Conservation (phyloP, 345 rosid genomes). For the Populus davidiana region DNA sequence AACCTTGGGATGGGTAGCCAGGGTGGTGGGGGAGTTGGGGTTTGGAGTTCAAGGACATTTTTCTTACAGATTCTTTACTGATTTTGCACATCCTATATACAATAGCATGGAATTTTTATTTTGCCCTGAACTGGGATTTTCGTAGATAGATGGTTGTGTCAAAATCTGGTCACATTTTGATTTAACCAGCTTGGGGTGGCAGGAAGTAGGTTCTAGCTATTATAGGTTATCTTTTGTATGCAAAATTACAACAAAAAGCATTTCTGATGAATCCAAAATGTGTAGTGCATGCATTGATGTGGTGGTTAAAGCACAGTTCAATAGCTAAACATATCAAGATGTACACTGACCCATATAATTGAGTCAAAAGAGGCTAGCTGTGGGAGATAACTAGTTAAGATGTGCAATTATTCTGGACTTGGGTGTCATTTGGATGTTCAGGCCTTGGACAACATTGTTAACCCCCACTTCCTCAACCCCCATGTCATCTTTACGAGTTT, state of each 20-base stretch:
- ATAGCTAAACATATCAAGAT: background rate
- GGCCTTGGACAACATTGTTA: background rate
- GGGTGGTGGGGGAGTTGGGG: background rate
- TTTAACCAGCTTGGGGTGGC: background rate
- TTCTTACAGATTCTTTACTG: background rate
- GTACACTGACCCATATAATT: background rate
- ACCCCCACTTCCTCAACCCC: too few relatives aligned
- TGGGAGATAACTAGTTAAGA: background rate
- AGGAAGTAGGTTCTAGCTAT: background rate
- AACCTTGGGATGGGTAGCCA: background rate
- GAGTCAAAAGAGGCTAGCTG: background rate
- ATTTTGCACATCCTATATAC: background rate
- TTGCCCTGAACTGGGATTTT: background rate
- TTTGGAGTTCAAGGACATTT: background rate
- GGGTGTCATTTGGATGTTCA: background rate
- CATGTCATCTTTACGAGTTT: background rate
- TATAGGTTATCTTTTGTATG: background rate
- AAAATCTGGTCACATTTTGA: background rate
- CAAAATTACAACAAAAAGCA: background rate
- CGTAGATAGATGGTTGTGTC: background rate
- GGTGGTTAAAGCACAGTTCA: background rate
- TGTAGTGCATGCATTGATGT: background rate
- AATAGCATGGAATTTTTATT: background rate
- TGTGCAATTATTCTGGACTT: background rate
- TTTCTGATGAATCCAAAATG: background rate